Conservation (phyloP, 305 asterid genomes). For the Fraxinus sp. region DNA sequence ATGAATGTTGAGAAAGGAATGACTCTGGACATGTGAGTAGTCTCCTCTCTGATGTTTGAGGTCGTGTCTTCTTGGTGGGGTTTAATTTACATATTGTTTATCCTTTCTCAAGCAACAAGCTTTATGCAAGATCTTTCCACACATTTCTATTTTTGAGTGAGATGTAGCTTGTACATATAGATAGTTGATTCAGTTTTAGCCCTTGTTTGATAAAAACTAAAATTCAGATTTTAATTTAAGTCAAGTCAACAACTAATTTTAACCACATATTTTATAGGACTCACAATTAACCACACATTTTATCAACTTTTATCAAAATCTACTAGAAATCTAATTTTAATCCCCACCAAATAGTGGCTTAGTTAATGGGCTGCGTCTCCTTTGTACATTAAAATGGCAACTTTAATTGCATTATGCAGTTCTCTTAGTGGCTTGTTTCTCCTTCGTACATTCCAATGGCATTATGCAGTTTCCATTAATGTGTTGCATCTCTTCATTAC, state of each 20-base stretch:
- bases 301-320: too few relatives aligned
- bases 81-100: constrained; percentile 1
- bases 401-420: background rate
- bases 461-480: background rate
- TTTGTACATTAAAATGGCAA: background rate
- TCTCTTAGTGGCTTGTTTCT: background rate
- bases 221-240: too few relatives aligned
- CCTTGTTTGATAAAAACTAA: too few relatives aligned
- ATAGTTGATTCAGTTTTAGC: background rate
- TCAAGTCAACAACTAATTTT: too few relatives aligned
- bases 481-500: background rate
- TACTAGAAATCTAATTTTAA: too few relatives aligned
- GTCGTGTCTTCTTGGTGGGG: background rate
- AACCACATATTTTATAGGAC: too few relatives aligned
- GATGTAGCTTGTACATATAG: background rate
- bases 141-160: background rate
- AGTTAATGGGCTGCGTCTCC: background rate
- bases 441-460: background rate
- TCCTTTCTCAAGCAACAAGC: background rate
- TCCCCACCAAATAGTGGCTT: too few relatives aligned
- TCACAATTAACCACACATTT: too few relatives aligned
- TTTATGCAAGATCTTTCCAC: background rate
- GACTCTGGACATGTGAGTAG: constrained; percentile 86
- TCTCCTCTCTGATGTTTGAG: constrained; percentile 16
- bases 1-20: constrained; percentile 89